phyloP scores from a whole-genome alignment of 352 stramenopile species.

The Phytophthora pisi region DNA sequence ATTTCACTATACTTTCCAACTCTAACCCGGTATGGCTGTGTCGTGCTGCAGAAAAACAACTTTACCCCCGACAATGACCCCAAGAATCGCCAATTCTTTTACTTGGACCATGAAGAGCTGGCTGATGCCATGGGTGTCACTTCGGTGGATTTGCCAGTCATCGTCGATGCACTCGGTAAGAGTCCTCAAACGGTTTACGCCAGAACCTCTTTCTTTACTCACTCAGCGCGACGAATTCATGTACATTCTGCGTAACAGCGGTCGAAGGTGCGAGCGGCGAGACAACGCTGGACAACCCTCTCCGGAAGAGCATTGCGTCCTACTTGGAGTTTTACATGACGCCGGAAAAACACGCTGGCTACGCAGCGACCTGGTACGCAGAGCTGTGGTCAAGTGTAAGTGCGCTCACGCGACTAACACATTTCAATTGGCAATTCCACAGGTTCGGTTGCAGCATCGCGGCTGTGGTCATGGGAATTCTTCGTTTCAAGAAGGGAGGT shows the following conservation, averaged over 20 bases:
- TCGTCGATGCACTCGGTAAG: conserved; percentile 76
- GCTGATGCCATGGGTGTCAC: conserved; percentile 77
- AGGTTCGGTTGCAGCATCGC: conserved; percentile 86
- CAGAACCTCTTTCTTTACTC: not conserved
- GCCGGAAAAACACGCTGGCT: conserved; percentile 83
- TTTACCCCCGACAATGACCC: conserved; percentile 86
- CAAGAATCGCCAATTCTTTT: conserved; percentile 81
- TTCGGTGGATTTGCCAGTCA: conserved; percentile 67
- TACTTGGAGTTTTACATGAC: conserved; percentile 92
- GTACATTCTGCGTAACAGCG: conserved; percentile 34
- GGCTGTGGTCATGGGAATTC: conserved; percentile 66
- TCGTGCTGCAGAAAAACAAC: conserved; percentile 55
- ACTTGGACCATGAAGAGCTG: conserved; percentile 80
- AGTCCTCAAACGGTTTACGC: not conserved
- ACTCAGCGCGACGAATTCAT: not conserved
- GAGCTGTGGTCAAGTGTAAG: not conserved
- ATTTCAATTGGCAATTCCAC: not conserved
- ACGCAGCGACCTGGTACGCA: conserved; percentile 81
- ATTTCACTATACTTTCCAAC: not conserved
- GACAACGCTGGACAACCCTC: conserved; percentile 52
- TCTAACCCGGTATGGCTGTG: conserved; percentile 1
- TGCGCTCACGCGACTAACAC: conserved; percentile 1
- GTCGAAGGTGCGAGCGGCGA: conserved; percentile 40
- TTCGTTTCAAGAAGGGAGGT: conserved; percentile 67
- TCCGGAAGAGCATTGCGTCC: conserved; percentile 78